Base-by-base conservation (phyloP, 202 grass and related monocot genomes). In the Saccharum hybrid region DNA sequence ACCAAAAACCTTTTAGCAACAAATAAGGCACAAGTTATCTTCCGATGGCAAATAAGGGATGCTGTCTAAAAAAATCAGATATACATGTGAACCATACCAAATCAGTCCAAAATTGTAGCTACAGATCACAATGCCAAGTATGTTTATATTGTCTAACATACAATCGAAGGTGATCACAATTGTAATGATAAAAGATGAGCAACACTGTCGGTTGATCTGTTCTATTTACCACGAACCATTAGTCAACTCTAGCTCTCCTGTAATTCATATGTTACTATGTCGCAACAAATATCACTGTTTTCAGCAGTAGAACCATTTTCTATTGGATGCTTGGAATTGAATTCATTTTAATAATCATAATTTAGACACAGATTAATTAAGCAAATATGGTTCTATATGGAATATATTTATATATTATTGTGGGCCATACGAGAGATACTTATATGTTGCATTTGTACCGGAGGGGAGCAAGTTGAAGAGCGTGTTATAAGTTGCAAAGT, bases 201-300 rank as follows among this genome's bases (percentile, higher is more conserved):
- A 76, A 54, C 81, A 85, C 0, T 39, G 65, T 19, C 13, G 2
- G 11, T 73, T 4, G 40, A 77, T 81, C 13, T 42, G 68, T 65
- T 76, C 40, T 77, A 85, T 14, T 28, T 51, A 34, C 63, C 33
- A 72, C 23, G 6, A 45, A 73, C 36, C 56, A 45, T 1, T 71
- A 77, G 77, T 66, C 13, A 68, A 54, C 21, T 41, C 45, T 78
- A 38, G 31, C n/a, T 77, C 66, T 45, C 45, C 22, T 26, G 66
- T 41, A 65, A 40, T 43, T 79, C 37, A 18, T 61, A 81, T 31
- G 42, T 68, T 61, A 74, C 38, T 61, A 83, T 64, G 30, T 83
- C 18, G 46, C 16, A 68, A 68, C 2, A 14, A 59, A 28, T 63
- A 88, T 61, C 68, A 62, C 31, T 41, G 68, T 84, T 26, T 74